Base-by-base conservation (phyloP, 2,329 filamentous ascomycete species). In the Diaporthe eres region DNA sequence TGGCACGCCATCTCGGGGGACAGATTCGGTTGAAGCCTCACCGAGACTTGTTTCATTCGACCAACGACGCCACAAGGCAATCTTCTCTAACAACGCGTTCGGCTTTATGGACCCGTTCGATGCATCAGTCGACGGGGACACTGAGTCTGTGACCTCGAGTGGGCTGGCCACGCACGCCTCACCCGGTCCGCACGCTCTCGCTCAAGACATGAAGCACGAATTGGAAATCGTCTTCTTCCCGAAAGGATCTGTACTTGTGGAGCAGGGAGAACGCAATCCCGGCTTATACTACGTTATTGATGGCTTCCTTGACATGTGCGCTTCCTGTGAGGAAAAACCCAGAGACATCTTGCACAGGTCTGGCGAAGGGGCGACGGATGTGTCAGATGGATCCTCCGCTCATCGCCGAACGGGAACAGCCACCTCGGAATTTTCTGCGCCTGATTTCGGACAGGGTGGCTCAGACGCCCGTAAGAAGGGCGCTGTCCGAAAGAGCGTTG, bases 191-290 rank as follows among this genome's bases (percentile, higher is more conserved):
- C 88, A 95, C 72, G 85, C 88, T 4, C 85, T 96, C 7, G 90
- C 92, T 5, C 92, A 95, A 75, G 96, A 98, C 77, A 90, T 98
- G 85, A 94, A 93, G 78, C 93, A 98, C 77, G 97, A 99, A 72
- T 91, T 98, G 3, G 97, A 99, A 82, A 98, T 99, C 78, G 97
- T 99, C 8, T 98, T 94, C 85, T 99, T 99, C 79, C 96, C 96
- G 0, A 95, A 98, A 83, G 96, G 94, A 3, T 96, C 97, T 2
- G 94, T 99, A 0, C 89, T 99, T 22, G 96, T 99, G 0, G 97
- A 99, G 81, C 96, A 98, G 85, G 96, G 97, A 13, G 97, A 99
- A 83, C 91, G 97, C n/a, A 98, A 97, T 79, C 97, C 97, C 0
- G 97, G 97, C 0, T 84, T 99, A 0, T 99, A 99, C 85, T 99